Base-by-base conservation (phyloP, 192 early-diverging fungal species). In the Chytriomyces sp. region DNA sequence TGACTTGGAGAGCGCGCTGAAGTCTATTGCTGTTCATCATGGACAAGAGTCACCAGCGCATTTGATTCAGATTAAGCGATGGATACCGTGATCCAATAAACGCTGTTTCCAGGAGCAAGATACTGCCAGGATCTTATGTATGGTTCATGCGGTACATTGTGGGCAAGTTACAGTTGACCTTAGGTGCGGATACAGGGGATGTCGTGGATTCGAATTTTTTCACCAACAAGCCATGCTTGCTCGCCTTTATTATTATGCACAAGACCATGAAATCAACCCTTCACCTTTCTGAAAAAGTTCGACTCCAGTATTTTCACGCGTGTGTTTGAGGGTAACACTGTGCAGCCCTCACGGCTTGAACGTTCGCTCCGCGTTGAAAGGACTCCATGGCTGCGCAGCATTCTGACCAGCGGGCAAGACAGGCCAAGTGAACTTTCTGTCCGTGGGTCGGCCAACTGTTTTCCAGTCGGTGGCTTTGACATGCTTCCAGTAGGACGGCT, bases 351-450 rank as follows among this genome's bases (percentile, higher is more conserved):
- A 80, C 32, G 79, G 79, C 65, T 67, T 76, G 68, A 77, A 80
- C 5, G 75, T 80, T 17, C 61, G 38, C 49, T 69, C 40, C 22
- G 79, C 79, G 31, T 38, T 74, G 40, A 81, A 76, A 53, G 80
- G 80, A 73, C 65, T 71, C 80, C 80, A 81, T 32, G 26, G 25
- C 22, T 58, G 37, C 10, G 19, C 34, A 33, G 22, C n/a, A 1
- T 37, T 38, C 8, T 5, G 34, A 6, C 60, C 69, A 39, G 12
- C 64, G 14, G 37, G 62, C 41, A 65, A 49, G 7, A 77, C 76
- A 10, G 66, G 59, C 44, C 52, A 44, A 26, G 76, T 36, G 36
- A 64, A 73, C 37, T 74, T 39, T 19, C 72, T 52, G 17, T 63
- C 76, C 19, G 60, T 63, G 31, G 69, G 71, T 28, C 71, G 12